A percentile compares a stretch with the other conserved stretches of the same genome.
Evolutionary conservation across 805 yeast genomes (phyloP).

Genomic region (Starmerella bombi): DNA sequence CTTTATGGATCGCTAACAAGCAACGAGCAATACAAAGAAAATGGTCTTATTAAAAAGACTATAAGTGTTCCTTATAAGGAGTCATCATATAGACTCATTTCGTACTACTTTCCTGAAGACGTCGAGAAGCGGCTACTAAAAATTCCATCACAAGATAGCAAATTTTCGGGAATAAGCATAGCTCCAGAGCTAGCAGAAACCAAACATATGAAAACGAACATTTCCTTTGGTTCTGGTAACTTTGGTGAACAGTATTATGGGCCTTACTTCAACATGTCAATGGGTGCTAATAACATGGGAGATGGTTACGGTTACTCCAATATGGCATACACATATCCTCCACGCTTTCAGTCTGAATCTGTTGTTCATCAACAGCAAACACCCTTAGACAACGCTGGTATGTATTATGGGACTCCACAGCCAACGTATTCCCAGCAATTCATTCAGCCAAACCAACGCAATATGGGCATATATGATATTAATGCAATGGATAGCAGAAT

Average conservation of each 20-base stretch:
- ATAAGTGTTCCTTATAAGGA: slow-evolving; percentile 35
- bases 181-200: slow-evolving; percentile 26
- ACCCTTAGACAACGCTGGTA: too few relatives aligned
- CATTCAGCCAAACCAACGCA: too few relatives aligned
- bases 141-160: slow-evolving; percentile 44
- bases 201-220: slow-evolving; percentile 3
- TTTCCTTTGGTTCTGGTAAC: neutral
- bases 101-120: slow-evolving; percentile 68
- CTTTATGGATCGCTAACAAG: slow-evolving; percentile 46
- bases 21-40: slow-evolving; percentile 50
- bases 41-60: slow-evolving; percentile 75
- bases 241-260: neutral
- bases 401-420: too few relatives aligned
- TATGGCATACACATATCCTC: too few relatives aligned
- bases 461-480: too few relatives aligned
- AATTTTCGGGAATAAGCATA: slow-evolving; percentile 36
- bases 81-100: slow-evolving; percentile 45
- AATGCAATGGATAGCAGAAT: too few relatives aligned
- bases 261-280: too few relatives aligned
- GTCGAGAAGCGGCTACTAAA: slow-evolving; percentile 43
- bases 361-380: too few relatives aligned
- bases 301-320: too few relatives aligned
- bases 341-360: too few relatives aligned
- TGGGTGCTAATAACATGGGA: too few relatives aligned
- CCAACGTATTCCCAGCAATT: too few relatives aligned